phyloP scores from a whole-genome alignment of 2,329 filamentous ascomycete genomes.

The Parastagonospora avenae region DNA sequence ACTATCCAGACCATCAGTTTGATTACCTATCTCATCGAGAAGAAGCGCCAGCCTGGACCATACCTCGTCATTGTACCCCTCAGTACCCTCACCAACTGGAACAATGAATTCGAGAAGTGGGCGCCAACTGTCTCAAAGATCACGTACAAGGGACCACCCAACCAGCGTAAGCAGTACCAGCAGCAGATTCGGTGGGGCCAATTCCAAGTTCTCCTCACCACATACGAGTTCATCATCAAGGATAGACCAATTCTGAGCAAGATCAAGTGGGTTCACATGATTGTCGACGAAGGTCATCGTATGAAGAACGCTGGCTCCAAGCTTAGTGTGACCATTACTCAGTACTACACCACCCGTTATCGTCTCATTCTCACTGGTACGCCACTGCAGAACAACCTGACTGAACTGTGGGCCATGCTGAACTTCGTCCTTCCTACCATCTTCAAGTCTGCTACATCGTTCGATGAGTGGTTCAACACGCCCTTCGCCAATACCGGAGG shows the following conservation, averaged over 20 bases:
- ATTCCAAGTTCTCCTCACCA: conserved; percentile 96
- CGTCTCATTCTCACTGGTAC: conserved; percentile 97
- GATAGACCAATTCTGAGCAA: conserved; percentile 93
- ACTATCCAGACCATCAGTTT: conserved; percentile 99
- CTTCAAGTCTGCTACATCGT: conserved; percentile 98
- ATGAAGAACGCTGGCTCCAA: conserved; percentile 99
- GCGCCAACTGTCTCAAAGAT: conserved; percentile 84
- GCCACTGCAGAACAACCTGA: conserved; percentile 93
- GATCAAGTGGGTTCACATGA: conserved; percentile 99
- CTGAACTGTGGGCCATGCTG: conserved; percentile 95
- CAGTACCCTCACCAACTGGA: conserved; percentile 98
- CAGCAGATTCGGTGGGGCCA: conserved; percentile 91
- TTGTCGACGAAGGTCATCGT: conserved; percentile 97
- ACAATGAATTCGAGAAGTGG: conserved; percentile 98
- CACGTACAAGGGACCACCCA: conserved; percentile 96
- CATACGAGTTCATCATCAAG: conserved; percentile 99
- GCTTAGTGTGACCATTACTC: conserved; percentile 89
- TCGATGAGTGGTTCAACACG: conserved; percentile 99
- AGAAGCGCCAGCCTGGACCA: conserved; percentile 87
- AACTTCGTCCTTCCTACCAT: conserved; percentile 98
- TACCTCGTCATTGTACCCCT: conserved; percentile 97
- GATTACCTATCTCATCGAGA: conserved; percentile 95
- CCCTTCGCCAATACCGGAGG: conserved; percentile 97
- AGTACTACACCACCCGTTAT: conserved; percentile 94
- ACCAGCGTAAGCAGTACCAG: conserved; percentile 84